Evolutionary conservation across 257 asterid species (phyloP), one percentile per base, ranked within the genome.

Genomic region (Oldenlandia corymbosa): DNA sequence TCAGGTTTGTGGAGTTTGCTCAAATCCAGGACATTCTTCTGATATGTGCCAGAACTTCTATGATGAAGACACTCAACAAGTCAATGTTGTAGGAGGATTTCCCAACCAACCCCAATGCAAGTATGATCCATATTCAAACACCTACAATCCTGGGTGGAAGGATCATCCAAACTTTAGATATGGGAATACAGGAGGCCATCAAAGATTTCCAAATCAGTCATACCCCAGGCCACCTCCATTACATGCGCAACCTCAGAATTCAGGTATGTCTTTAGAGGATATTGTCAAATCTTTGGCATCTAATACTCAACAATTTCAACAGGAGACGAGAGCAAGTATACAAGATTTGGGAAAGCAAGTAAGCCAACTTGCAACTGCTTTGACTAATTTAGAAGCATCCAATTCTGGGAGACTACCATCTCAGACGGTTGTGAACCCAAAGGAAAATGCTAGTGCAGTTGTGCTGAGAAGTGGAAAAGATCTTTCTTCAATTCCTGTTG

Each of bases 181-280:
- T 36, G 50, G 64, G 5, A 59, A 41, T n/a, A 9, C 4, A n/a
- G 24, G 24, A 18, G 10, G 23, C 0, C 24, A 47, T 1, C 53
- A 6, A 17, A 16, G 20, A 20, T 0, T 0, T 47, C 53, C 18
- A 47, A 47, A 14, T 17, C 53, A 17, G 6, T 10, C 23, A 17
- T 17, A 18, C 0, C 24, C 53, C n/a, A 34, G 39, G 10, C 24
- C 53, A 6, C 20, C 11, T 6, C 53, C 23, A 47, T 26, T 1
- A 47, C 8, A 24, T 17, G 12, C 50, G 5, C 7, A 1, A n/a
- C 17, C 23, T 3, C 53, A 17, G 7, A 7, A 18, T 5, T 36
- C 21, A 37, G 50, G 64, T 59, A 59, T 59, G 17, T 37, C 64
- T 37, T 20, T 47, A 16, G 31, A 59, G 18, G 64, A 59, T 1